Base-by-base conservation (phyloP, 2,329 filamentous ascomycete genomes). In the Cladorrhinum sp. region DNA sequence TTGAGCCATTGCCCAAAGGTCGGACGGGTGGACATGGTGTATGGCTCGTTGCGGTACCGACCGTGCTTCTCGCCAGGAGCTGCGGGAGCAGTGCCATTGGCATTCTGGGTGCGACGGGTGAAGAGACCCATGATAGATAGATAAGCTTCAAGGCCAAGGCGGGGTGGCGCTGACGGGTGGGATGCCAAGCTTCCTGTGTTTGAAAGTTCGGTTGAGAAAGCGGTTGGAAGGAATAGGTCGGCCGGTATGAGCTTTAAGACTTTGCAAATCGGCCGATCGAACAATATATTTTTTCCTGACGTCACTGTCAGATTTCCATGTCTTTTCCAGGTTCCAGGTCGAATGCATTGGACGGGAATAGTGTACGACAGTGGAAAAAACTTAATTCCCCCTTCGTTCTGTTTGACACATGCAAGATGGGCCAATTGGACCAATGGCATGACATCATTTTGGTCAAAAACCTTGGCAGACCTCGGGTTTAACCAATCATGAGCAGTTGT, bases 1-100 rank as follows among this genome's bases (percentile, higher is more conserved):
- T 87, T 89, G 65, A 90, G 71, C 88, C 88, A 91, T 70, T 88
- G 85, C 2, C 87, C 86, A 65, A 91, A 88, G 1, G 76, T 81
- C 2, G 87, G 87, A 10, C 81, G 76, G 3, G 62, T 64, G 2
- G 64, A 54, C 69, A 71, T 71, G 23, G 68, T 64, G 59, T 70
- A 68, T 3, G 67, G 59, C 50, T 66, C 58, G 33, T 49, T 52
- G 57, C 52, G 51, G 51, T 53, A 54, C 3, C 33, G 8, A 36
- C 33, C 8, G 36, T 50, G 56, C 21, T 39, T 58, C 33, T 42
- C 53, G 53, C 26, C 46, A 51, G n/a, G 56, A 49, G 36, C 51
- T 56, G 33, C 59, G 48, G 56, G 52, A 7, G 36, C 55, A n/a
- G 60, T 52, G 20, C 62, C 30, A 3, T 59, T 26, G 9, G 46